Evolutionary conservation across 805 yeast species (phyloP), one percentile per base, ranked within the genome.

Genomic region (Wickerhamomyces hampshirensis): DNA sequence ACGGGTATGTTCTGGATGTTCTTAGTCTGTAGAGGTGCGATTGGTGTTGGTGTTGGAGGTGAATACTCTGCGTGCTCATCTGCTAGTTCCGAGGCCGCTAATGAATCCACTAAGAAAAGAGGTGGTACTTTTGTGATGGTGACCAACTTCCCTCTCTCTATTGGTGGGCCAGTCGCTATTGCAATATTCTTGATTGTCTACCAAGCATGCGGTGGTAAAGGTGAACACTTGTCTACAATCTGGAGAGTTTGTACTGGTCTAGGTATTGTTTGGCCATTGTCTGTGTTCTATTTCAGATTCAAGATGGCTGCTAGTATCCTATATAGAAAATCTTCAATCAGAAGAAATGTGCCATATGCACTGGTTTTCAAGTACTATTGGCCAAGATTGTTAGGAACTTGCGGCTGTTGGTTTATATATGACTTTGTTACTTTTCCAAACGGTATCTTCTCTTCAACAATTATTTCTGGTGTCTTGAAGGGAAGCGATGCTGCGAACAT

Each of bases 341-440:
- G 68, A 53, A 68, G 60, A 40, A 59, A 56, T 31, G 82, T 74
- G 14, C 80, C 80, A 24, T 80, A 80, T 56, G 58, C 63, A 62
- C 67, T 81, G 24, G 77, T 79, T 1, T 35, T 80, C 39, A 77
- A 73, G 51, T 83, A 63, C 59, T 81, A 80, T 62, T 83, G 91
- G 89, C 62, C 52, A 29, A 64, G 84, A 38, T 53, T 84, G 16
- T 46, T 82, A 21, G 93, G 91, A 24, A 78, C 85, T 13, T 76
- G 84, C 55, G 78, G 75, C 5, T 73, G 83, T 39, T 84, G 93
- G 93, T 83, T 83, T 63, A 65, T 83, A 48, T 84, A 80, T 54
- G 94, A 84, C 62, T 84, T 83, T 50, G 84, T 84, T 49, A 77
- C 84, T 6, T 84, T 83, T 66, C 89, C 91, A 10, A 82, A 82